Base-by-base conservation (phyloP, 2,329 filamentous ascomycete species). In the Cladosporium sp. region DNA sequence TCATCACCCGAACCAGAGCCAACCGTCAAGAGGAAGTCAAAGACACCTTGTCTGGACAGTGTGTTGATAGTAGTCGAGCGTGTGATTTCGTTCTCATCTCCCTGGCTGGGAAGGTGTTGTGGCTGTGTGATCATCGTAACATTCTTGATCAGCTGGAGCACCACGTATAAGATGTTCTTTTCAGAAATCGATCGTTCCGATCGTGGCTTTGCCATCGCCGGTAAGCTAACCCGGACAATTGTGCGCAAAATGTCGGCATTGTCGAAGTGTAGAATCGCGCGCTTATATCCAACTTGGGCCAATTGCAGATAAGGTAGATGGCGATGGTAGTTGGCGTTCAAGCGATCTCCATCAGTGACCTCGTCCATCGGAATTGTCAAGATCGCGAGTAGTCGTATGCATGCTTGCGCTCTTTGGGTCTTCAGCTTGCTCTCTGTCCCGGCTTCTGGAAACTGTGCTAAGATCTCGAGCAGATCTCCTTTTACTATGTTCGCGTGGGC, bases 1-100 rank as follows among this genome's bases (percentile, higher is more conserved):
- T 97, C 93, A 39, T 97, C 91, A 34, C 90, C 90, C 78, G 97
- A 93, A 61, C 93, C 95, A 2, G 92, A 97, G 12, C 91, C 89
- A 48, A 99, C 78, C 0, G 91, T 96, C 53, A 97, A 77, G 20
- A 99, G 75, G 2, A 95, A 80, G 55, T 90, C 84, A 65, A 97
- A 89, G 20, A 96, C 89, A 71, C 97, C 92, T 72, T 99, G 94
- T 62, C 88, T 86, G 36, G 93, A 85, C 66, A 97, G 96, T 1
- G 90, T 88, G 66, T 95, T 89, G 60, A 97, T 92, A 0, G 90
- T 89, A 8, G 90, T 85, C 2, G 91, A 96, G 59, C 92, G 84
- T 5, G 91, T 96, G 32, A 96, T 86, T 66, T 96, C 90, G 10
- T 89, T 85, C 70, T 96, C 91, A 61, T 97, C 90, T n/a, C 88